Evolutionary conservation across 106 monocot species (phyloP).

Genomic region (Xerophyta viscosa): DNA sequence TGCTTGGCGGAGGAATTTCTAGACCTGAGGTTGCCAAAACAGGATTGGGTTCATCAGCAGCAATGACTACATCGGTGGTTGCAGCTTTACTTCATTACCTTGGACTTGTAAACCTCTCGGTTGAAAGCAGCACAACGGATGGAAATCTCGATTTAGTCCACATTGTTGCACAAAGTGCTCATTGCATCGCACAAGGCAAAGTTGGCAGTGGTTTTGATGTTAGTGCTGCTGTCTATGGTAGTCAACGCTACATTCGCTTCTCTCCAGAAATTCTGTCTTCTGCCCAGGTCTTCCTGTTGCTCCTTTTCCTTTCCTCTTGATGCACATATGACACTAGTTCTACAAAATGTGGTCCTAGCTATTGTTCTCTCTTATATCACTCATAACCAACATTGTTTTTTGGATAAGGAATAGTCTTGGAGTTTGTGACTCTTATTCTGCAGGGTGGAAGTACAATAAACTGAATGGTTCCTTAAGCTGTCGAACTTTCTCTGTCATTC

Average conservation of each 20-base stretch:
- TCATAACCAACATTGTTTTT: too few relatives aligned
- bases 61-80: constrained; percentile 97
- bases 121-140: constrained; percentile 12
- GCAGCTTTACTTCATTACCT: constrained; percentile 86
- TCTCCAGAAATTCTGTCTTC: constrained; percentile 81
- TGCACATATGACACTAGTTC: too few relatives aligned
- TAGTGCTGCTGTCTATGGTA: constrained; percentile 97
- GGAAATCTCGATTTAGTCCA: constrained; percentile 78
- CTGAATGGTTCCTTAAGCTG: too few relatives aligned
- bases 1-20: constrained; percentile 28
- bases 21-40: constrained; percentile 99
- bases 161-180: constrained; percentile 85
- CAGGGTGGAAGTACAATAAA: too few relatives aligned
- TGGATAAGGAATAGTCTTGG: too few relatives aligned
- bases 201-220: constrained; percentile 98
- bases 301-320: too few relatives aligned
- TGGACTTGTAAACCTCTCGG: constrained; percentile 60
- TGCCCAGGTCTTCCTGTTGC: constrained; percentile 44
- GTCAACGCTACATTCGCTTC: constrained; percentile 85
- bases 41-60: constrained; percentile 94
- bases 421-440: too few relatives aligned
- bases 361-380: too few relatives aligned
- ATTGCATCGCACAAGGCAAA: constrained; percentile 99
- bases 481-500: too few relatives aligned
- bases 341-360: too few relatives aligned